phyloP scores from a whole-genome alignment of 2,329 filamentous ascomycete genomes.

The Colletotrichum phormii region DNA sequence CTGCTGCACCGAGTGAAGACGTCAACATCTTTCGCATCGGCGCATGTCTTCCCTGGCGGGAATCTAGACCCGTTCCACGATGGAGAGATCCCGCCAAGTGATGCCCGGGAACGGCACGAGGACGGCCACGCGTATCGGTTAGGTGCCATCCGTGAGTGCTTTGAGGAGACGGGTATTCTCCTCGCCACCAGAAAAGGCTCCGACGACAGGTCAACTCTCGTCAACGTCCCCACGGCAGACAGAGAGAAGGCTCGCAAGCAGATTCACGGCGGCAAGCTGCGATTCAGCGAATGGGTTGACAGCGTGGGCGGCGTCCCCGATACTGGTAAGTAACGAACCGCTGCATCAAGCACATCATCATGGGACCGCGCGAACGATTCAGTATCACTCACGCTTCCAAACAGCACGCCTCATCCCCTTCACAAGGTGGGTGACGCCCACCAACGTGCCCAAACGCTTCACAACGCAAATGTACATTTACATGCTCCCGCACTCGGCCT shows the following conservation, averaged over 20 bases:
- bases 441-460: slow-evolving; percentile 79
- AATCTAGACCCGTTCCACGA: slow-evolving; percentile 84
- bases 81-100: slow-evolving; percentile 61
- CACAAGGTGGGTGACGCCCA: slow-evolving; percentile 91
- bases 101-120: slow-evolving; percentile 69
- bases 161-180: slow-evolving; percentile 93
- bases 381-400: background rate
- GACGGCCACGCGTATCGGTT: slow-evolving; percentile 82
- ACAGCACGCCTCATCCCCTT: slow-evolving; percentile 79
- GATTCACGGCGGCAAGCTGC: slow-evolving; percentile 74
- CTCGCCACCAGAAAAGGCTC: slow-evolving; percentile 64
- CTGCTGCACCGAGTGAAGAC: slow-evolving; percentile 87
- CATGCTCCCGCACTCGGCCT: slow-evolving; percentile 74
- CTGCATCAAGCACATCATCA: background rate
- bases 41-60: slow-evolving; percentile 95
- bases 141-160: slow-evolving; percentile 89
- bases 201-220: slow-evolving; percentile 61
- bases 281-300: slow-evolving; percentile 74
- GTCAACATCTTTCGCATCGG: slow-evolving; percentile 86
- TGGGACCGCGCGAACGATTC: background rate
- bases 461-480: slow-evolving; percentile 98
- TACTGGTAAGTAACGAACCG: slow-evolving; percentile 60
- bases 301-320: slow-evolving; percentile 72
- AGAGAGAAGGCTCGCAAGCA: slow-evolving; percentile 74
- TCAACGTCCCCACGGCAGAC: slow-evolving; percentile 70